Base-by-base conservation (phyloP, 2,329 filamentous ascomycete genomes). In the Trichoderma simmonsii region DNA sequence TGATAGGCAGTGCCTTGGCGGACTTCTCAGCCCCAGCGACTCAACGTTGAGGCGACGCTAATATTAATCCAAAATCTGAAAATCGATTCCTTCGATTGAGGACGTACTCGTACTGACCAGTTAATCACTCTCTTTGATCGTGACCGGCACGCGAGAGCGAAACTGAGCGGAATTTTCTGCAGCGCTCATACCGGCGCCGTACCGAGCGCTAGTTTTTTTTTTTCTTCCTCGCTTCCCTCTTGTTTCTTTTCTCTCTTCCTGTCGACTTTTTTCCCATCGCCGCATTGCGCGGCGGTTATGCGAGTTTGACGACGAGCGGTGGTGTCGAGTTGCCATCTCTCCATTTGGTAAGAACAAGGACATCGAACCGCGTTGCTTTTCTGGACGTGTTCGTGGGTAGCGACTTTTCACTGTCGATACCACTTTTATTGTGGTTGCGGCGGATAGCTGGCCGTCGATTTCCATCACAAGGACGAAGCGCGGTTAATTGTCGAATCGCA, bases 381-480 rank as follows among this genome's bases (percentile, higher is more conserved):
- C 36, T 34, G 34, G 65, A 62, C 67, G 67, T 70, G 57, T 15
- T 39, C 48, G 66, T 48, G 36, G 39, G 57, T 36, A 54, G 26
- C 57, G 57, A 51, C 34, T 26, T 24, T 48, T 28, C 14, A 54
- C 57, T 18, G 18, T 21, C 39, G 63, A 60, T 30, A 72, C 70
- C 24, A 34, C 24, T 54, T 34, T 43, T 60, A 28, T 32, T 60
- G 56, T 32, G 26, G 32, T n/a, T 60, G 56, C 34, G 36, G 51
- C 56, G 39, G 30, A 60, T 43, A 68, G 39, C 70, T 62, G 18
- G 54, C 32, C 63, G 72, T 73, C 67, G 62, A 68, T 71, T 60
- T 72, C 65, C 72, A 61, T 68, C 72, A 56, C 62, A 71, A 62
- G 62, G 65, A 21, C 36, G 56, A 69, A 32, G 48, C 65, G 65